These are phyloP conservation scores for Baorangia bicolor DNA, from an alignment of 768 basidiomycete species.

Conservation along the genomic window DNA sequence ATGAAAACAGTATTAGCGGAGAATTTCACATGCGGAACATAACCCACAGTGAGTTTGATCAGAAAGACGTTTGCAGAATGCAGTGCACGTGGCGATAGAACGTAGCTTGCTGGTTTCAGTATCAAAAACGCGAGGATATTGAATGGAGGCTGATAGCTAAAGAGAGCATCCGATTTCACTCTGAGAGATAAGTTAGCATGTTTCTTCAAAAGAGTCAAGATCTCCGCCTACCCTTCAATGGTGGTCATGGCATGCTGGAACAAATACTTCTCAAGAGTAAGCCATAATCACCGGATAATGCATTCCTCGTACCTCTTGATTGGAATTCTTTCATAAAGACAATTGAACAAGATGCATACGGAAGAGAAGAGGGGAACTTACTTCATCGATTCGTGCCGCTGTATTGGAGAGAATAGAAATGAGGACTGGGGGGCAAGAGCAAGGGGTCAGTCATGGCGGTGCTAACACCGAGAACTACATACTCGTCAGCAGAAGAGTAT, in stretches of 20 bases:
- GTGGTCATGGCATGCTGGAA: conserved; percentile 87
- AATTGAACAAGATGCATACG: neutral
- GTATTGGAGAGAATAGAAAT: conserved; percentile 92
- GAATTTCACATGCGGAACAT: neutral
- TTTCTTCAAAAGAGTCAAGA: neutral
- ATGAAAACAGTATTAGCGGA: neutral
- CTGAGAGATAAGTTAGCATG: conserved; percentile 37
- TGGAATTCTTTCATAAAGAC: conserved; percentile 47
- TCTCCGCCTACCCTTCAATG: conserved; percentile 69
- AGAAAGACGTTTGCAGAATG: conserved; percentile 84
- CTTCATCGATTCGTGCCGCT: conserved; percentile 71
- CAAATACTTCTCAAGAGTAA: conserved; percentile 56
- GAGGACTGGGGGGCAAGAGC: conserved; percentile 41
- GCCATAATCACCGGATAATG: neutral
- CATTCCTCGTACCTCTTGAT: conserved; percentile 47
- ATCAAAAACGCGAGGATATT: conserved; percentile 78
- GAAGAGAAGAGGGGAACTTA: conserved; percentile 27
- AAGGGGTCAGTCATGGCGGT: conserved; percentile 2
- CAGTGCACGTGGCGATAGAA: conserved; percentile 73
- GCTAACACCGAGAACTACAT: conserved; percentile 25
- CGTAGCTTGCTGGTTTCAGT: conserved; percentile 75
- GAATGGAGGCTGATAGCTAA: conserved; percentile 92
- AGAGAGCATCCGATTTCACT: conserved; percentile 85
- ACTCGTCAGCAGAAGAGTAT: conserved; percentile 82
- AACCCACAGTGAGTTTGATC: conserved; percentile 72